These are phyloP conservation scores for Wickerhamiella kazuoi DNA, from an alignment of 805 yeast species.

Conservation along the genomic window DNA sequence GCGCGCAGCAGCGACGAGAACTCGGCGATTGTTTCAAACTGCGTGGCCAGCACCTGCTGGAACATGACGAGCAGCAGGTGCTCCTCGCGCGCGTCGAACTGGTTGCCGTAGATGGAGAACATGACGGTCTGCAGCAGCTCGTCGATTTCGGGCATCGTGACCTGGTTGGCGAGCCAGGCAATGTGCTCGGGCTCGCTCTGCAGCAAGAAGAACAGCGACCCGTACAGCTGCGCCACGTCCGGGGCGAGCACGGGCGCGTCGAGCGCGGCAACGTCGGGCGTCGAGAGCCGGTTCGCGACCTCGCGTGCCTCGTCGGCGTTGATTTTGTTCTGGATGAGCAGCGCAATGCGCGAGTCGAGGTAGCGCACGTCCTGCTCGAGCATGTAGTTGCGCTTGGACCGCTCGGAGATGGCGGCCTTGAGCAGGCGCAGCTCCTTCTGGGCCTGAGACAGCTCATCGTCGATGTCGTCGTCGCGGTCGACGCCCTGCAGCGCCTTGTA, in stretches of 20 bases:
- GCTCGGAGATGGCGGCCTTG: slow-evolving; percentile 21
- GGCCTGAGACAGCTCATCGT: slow-evolving; percentile 21
- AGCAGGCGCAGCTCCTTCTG: slow-evolving; percentile 19
- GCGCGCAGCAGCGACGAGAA: slow-evolving; percentile 22
- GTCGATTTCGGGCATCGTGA: slow-evolving; percentile 23
- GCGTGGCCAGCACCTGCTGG: slow-evolving; percentile 22
- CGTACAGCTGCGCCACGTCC: slow-evolving; percentile 17
- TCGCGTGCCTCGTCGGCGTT: slow-evolving; percentile 22
- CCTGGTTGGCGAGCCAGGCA: slow-evolving; percentile 19
- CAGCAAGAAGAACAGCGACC: slow-evolving; percentile 22
- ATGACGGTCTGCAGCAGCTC: slow-evolving; percentile 24
- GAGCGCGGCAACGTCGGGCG: slow-evolving; percentile 5
- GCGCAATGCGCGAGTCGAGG: slow-evolving; percentile 24
- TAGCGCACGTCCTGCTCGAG: slow-evolving; percentile 24
- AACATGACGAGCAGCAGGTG: slow-evolving; percentile 23
- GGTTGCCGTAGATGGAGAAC: slow-evolving; percentile 27
- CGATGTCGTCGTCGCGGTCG: slow-evolving; percentile 21
- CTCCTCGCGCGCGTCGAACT: slow-evolving; percentile 26
- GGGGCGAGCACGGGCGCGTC: slow-evolving; percentile 8
- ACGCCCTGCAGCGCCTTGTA: slow-evolving; percentile 22
- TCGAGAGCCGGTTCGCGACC: slow-evolving; percentile 18
- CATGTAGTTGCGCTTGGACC: slow-evolving; percentile 22
- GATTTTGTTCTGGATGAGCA: slow-evolving; percentile 24
- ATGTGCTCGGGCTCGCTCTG: slow-evolving; percentile 24
- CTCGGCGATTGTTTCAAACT: slow-evolving; percentile 22